phyloP scores from a whole-genome alignment of 2,329 filamentous ascomycete species.

The Stromatinia cepivora region DNA sequence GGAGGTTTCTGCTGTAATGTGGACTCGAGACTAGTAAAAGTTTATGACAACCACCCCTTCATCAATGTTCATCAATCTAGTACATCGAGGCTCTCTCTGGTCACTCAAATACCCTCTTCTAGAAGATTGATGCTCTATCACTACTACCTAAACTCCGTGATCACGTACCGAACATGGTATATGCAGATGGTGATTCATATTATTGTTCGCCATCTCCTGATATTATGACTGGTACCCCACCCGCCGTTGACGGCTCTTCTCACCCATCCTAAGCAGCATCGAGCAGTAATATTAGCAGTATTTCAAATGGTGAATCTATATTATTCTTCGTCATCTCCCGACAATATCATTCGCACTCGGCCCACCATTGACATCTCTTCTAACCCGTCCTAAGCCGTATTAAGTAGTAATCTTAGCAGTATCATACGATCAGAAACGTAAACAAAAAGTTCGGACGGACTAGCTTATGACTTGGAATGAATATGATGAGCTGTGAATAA shows the following conservation, averaged over 20 bases:
- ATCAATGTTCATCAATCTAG: too few relatives aligned
- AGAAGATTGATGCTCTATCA: background rate
- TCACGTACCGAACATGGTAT: background rate
- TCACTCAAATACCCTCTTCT: too few relatives aligned
- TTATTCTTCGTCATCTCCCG: background rate
- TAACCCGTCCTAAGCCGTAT: background rate
- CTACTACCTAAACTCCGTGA: too few relatives aligned
- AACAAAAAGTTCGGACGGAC: slow-evolving; percentile 3
- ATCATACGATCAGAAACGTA: background rate
- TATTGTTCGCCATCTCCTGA: background rate
- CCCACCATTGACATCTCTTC: background rate
- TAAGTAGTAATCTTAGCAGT: slow-evolving; percentile 5
- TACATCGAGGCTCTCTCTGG: too few relatives aligned
- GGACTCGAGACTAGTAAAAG: background rate
- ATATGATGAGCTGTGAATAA: background rate
- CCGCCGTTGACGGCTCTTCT: background rate
- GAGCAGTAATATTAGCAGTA: background rate
- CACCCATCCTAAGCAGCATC: background rate
- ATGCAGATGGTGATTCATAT: background rate
- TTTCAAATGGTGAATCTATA: background rate
- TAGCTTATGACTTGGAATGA: slow-evolving; percentile 8
- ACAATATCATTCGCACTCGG: background rate
- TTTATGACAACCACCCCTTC: background rate
- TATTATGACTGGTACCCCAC: background rate
- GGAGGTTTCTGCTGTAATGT: background rate